A percentile compares a stretch with the other conserved stretches of the same genome.
These are phyloP conservation scores for Tricholoma bakamatsutake DNA, from an alignment of 768 basidiomycete genomes.

Conservation along the genomic window DNA sequence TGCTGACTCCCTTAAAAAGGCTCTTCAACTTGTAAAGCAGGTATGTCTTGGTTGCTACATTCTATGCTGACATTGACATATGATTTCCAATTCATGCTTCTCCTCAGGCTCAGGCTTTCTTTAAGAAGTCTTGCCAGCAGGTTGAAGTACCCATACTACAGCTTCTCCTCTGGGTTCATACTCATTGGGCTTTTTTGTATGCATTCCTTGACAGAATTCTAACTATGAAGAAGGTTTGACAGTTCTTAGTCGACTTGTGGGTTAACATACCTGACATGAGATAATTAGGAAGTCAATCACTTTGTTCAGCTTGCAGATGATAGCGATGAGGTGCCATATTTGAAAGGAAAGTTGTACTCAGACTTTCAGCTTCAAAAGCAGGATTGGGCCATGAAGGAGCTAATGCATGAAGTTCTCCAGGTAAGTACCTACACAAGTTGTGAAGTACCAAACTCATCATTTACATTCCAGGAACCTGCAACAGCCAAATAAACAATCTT, in stretches of 20 bases:
- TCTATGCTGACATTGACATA: background rate
- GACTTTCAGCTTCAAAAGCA: conserved; percentile 11
- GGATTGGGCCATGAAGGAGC: no score
- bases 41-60: background rate
- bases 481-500: no score
- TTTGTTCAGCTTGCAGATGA: background rate
- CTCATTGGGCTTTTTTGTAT: background rate
- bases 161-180: background rate
- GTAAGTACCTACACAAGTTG: background rate
- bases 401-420: conserved; percentile 13
- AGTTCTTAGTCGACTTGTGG: background rate
- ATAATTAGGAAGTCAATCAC: background rate
- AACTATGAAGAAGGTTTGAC: background rate
- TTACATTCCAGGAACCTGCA: conserved; percentile 12
- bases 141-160: background rate
- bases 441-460: background rate
- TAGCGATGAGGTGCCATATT: background rate
- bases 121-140: background rate
- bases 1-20: conserved; percentile 4
- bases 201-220: background rate
- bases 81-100: conserved; percentile 2
- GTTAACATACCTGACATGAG: background rate
- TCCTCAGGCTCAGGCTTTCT: background rate
- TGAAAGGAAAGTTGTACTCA: conserved; percentile 9
- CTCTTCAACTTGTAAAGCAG: conserved; percentile 1